Conservation (phyloP, 257 asterid genomes). For the Sherardia arvensis region DNA sequence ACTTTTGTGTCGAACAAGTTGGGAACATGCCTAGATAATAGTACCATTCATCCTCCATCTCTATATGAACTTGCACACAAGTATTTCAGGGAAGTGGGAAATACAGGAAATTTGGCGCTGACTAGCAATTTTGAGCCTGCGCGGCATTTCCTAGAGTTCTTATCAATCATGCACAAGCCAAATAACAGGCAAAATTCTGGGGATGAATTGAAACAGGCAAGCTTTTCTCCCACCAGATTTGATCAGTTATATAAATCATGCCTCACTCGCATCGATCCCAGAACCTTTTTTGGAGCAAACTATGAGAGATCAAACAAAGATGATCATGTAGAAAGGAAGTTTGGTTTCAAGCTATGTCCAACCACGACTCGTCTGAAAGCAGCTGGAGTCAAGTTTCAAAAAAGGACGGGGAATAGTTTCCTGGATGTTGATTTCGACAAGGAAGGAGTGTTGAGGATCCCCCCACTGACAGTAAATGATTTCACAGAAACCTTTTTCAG, state of each 20-base stretch:
- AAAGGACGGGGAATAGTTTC: background rate
- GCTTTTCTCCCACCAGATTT: too few species aligned
- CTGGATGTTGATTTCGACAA: slow-evolving; percentile 14
- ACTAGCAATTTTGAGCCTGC: slow-evolving; percentile 1
- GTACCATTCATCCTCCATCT: slow-evolving; percentile 4
- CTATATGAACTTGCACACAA: slow-evolving; percentile 18
- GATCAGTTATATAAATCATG: too few species aligned
- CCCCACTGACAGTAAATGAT: slow-evolving; percentile 13
- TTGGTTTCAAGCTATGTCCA: slow-evolving; percentile 16
- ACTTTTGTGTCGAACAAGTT: background rate
- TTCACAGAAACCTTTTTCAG: slow-evolving; percentile 20
- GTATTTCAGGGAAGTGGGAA: slow-evolving; percentile 22
- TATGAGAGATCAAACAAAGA: background rate
- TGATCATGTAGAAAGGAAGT: background rate
- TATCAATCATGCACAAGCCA: slow-evolving; percentile 16
- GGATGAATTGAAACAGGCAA: too few species aligned
- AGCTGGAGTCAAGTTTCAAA: slow-evolving; percentile 22
- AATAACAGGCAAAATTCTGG: background rate
- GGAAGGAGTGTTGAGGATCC: slow-evolving; percentile 14
- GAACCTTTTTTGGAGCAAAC: too few species aligned
- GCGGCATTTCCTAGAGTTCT: slow-evolving; percentile 24
- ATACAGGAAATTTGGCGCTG: too few species aligned
- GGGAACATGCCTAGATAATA: background rate
- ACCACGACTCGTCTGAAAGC: slow-evolving; percentile 17
- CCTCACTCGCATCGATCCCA: too few species aligned